These are phyloP conservation scores for Apophysomyces sp. DNA, from an alignment of 371 early-diverging fungal genomes.

Conservation along the genomic window DNA sequence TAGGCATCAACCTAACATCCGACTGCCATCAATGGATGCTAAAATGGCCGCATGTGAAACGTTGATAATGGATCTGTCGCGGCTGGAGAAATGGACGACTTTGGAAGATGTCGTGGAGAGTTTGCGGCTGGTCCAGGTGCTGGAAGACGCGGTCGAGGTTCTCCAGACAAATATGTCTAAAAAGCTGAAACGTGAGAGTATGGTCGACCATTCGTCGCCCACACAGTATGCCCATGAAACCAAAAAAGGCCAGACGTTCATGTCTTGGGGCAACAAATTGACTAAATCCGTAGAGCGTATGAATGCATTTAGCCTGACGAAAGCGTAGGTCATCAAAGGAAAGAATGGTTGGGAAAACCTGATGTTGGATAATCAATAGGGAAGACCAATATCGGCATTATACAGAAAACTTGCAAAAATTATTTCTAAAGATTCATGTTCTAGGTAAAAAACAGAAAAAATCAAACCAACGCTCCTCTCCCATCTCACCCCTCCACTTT, in stretches of 20 bases:
- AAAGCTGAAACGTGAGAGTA: conserved; percentile 39
- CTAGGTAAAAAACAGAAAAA: conserved; percentile 22
- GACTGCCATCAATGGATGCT: conserved; percentile 50
- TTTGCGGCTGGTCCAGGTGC: conserved; percentile 24
- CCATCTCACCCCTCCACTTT: not conserved
- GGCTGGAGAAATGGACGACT: conserved; percentile 37
- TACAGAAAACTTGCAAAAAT: conserved; percentile 34
- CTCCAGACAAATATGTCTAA: conserved; percentile 35
- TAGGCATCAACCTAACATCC: conserved; percentile 49
- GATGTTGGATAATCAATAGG: conserved; percentile 6
- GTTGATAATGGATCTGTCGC: conserved; percentile 28
- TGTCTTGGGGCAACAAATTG: conserved; percentile 50
- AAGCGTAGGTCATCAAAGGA: conserved; percentile 20
- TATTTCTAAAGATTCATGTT: conserved; percentile 38
- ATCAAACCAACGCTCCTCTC: not conserved
- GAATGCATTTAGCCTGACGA: conserved; percentile 52
- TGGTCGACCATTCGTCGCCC: conserved; percentile 6
- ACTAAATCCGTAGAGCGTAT: conserved; percentile 53
- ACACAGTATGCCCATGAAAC: conserved; percentile 1
- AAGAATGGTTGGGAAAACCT: not conserved
- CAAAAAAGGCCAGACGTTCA: conserved; percentile 28
- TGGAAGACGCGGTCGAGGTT: conserved; percentile 36
- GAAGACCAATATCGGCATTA: conserved; percentile 49
- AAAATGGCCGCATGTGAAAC: conserved; percentile 55
- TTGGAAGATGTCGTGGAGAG: conserved; percentile 33